A percentile compares a stretch with the other conserved stretches of the same genome.
phyloP scores from a whole-genome alignment of 345 rosid species.

The Salix brachista region DNA sequence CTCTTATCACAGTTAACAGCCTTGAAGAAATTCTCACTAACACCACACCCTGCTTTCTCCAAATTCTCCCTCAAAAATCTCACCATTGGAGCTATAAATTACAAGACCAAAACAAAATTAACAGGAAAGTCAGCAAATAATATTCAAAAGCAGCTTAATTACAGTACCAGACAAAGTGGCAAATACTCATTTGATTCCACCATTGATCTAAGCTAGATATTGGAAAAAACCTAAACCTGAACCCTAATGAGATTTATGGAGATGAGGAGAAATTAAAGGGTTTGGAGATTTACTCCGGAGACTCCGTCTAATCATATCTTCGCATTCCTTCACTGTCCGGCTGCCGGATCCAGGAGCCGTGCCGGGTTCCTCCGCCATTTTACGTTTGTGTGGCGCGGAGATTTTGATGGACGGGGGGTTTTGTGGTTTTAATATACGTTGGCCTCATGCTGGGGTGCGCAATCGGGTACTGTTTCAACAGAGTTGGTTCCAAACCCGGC shows the following conservation, averaged over 20 bases:
- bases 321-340: slow-evolving; percentile 34
- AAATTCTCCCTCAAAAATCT: slow-evolving; percentile 76
- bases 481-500: no score
- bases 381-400: not conserved
- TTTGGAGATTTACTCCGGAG: slow-evolving; percentile 38
- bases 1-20: slow-evolving; percentile 54
- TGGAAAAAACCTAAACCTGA: slow-evolving; percentile 20
- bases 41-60: slow-evolving; percentile 79
- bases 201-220: not conserved
- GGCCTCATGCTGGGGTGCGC: no score
- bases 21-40: slow-evolving; percentile 68
- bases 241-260: slow-evolving; percentile 2
- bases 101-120: not conserved
- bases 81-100: slow-evolving; percentile 66
- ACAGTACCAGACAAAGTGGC: not conserved
- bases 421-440: not conserved
- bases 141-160: slow-evolving; percentile 2
- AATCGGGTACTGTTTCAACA: no score
- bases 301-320: slow-evolving; percentile 47
- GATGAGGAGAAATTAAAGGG: not conserved
- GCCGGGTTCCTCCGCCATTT: slow-evolving; percentile 31
- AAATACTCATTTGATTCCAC: not conserved
- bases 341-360: slow-evolving; percentile 18
- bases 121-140: not conserved
- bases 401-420: not conserved